Evolutionary conservation across 371 early-diverging fungal genomes (phyloP).

Genomic region (Rhizomucor miehei): DNA sequence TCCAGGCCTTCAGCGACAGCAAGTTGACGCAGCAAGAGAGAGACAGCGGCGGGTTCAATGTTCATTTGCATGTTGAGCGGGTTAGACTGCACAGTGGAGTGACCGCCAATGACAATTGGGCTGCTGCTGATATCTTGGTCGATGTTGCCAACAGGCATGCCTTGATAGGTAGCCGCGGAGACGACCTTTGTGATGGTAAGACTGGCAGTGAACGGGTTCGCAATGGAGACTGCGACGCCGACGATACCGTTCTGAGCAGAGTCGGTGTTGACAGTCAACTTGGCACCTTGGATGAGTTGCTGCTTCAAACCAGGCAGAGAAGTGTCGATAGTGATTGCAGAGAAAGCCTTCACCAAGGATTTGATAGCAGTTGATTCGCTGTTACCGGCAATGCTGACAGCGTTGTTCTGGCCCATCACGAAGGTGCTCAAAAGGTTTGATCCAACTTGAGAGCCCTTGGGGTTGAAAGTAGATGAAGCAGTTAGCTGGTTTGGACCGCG

Average conservation of each 20-base stretch:
- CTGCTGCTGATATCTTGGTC: slow-evolving; percentile 37
- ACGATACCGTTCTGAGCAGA: slow-evolving; percentile 42
- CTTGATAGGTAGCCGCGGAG: slow-evolving; percentile 41
- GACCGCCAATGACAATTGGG: slow-evolving; percentile 33
- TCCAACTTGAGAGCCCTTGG: slow-evolving; percentile 42
- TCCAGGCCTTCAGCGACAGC: slow-evolving; percentile 44
- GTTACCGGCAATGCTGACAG: slow-evolving; percentile 42
- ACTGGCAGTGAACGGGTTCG: slow-evolving; percentile 54
- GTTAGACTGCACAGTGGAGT: slow-evolving; percentile 28
- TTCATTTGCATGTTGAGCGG: slow-evolving; percentile 35
- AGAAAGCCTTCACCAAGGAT: slow-evolving; percentile 46
- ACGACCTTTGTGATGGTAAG: slow-evolving; percentile 45
- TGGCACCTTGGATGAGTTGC: slow-evolving; percentile 41
- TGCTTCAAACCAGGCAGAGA: slow-evolving; percentile 46
- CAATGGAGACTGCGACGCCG: slow-evolving; percentile 43
- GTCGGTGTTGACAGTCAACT: slow-evolving; percentile 37
- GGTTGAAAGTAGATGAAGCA: slow-evolving; percentile 45
- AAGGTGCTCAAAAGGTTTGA: slow-evolving; percentile 46
- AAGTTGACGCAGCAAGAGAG: slow-evolving; percentile 40
- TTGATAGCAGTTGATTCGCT: slow-evolving; percentile 41
- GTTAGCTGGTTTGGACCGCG: slow-evolving; percentile 43
- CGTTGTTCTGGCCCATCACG: slow-evolving; percentile 49
- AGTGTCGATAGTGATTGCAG: slow-evolving; percentile 35
- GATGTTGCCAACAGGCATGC: slow-evolving; percentile 50
- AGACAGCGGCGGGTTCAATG: slow-evolving; percentile 37